Percentiles rank a stretch among this genome's conserved stretches.
Evolutionary conservation across 2,329 filamentous ascomycete genomes (phyloP).

Genomic region (Nigrospora osmanthi): DNA sequence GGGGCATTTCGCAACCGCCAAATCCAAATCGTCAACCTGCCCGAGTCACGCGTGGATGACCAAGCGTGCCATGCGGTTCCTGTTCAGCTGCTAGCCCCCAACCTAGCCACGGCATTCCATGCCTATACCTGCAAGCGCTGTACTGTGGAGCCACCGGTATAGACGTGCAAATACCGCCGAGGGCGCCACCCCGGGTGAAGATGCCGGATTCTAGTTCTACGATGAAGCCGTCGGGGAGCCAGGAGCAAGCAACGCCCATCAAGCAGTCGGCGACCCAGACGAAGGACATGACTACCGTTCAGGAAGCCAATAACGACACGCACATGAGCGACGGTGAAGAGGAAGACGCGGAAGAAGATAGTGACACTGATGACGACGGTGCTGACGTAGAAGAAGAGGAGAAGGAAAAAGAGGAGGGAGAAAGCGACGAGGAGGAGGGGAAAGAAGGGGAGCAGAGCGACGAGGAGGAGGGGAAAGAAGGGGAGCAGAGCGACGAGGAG

Average conservation of each 20-base stretch:
- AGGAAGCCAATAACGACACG: constrained; percentile 1
- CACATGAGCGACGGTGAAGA: not conserved
- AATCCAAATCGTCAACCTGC: too few relatives aligned
- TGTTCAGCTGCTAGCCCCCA: not conserved
- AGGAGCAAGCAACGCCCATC: not conserved
- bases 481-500: too few relatives aligned
- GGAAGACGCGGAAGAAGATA: not conserved
- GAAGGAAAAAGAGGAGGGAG: too few relatives aligned
- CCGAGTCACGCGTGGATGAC: too few relatives aligned
- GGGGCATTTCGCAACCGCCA: too few relatives aligned
- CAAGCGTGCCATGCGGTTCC: too few relatives aligned
- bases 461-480: too few relatives aligned
- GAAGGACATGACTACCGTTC: constrained; percentile 2
- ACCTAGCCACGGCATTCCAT: not conserved
- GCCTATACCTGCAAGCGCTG: not conserved
- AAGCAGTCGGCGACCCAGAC: constrained; percentile 2
- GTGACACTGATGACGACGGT: not conserved
- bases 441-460: too few relatives aligned
- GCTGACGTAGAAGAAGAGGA: not conserved
- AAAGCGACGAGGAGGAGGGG: too few relatives aligned
- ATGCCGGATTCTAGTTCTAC: constrained; percentile 1
- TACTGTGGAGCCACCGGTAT: not conserved
- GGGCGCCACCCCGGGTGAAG: not conserved
- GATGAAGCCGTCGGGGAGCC: not conserved
- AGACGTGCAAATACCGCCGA: too few relatives aligned